Evolutionary conservation across 306 rosid species (phyloP), one percentile per base, ranked within the genome.

Genomic region (Arachis stenosperma): DNA sequence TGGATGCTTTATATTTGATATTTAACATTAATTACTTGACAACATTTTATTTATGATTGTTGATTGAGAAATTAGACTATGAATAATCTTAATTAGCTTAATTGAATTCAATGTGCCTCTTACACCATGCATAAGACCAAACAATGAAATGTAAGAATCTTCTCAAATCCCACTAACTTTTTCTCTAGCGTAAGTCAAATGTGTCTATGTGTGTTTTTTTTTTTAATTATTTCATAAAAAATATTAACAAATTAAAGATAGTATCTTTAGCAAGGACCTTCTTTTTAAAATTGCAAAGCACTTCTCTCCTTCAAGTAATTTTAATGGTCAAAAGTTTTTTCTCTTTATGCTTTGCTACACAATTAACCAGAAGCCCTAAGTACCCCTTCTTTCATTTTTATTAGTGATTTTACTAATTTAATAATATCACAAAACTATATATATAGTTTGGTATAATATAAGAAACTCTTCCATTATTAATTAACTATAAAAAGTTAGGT

Each of bases 81-180:
- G 33, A 13, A 29, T 71, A 13, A 29, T 71, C 47, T n/a, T 33
- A 33, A 33, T 2, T 33, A 33, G 37, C 37, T 33, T 33, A 33
- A 33, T 33, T 33, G 37, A 33, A 33, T 33, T 3, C n/a, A 14
- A 9, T 30, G 72, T 73, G 83, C 62, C 79, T 65, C 46, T 74
- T 41, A 43, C 42, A 43, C 51, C 36, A 56, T 60, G 61, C 30
- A 53, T 58, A 44, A 12, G 83, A 57, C 72, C 79, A 68, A 61
- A 68, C 71, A 42, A 14, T 36, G 65, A 79, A 50, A 66, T 42
- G 73, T 53, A 54, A 29, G 43, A 66, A 66, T 66, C 70, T 47
- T 47, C 30, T 60, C 27, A 53, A 42, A 61, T 9, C 67, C 73
- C 57, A 74, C 76, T 33, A 50, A 40, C 75, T 58, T 54, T 62